Conservation (phyloP, 2,329 filamentous ascomycete species). For the Rosellinia necatrix region DNA sequence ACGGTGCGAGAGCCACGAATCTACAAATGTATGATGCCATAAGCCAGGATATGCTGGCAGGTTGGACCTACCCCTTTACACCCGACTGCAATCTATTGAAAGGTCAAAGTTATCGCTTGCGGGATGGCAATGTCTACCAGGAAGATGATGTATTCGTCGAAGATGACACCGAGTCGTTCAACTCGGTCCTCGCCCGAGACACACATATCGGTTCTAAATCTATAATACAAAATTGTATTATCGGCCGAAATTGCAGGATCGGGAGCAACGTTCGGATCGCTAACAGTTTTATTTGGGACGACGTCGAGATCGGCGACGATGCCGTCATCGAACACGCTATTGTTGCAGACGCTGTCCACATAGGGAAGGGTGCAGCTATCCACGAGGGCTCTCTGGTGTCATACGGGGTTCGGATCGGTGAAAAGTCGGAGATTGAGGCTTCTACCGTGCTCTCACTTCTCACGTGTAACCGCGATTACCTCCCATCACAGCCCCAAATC, state of each 20-base stretch:
- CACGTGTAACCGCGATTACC: constrained; percentile 43
- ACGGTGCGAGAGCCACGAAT: constrained; percentile 84
- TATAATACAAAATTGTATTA: constrained; percentile 73
- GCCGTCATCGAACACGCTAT: constrained; percentile 73
- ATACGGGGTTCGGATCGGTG: constrained; percentile 73
- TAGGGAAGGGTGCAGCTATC: constrained; percentile 74
- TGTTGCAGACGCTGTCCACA: constrained; percentile 70
- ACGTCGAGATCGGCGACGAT: constrained; percentile 76
- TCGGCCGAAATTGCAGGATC: constrained; percentile 85
- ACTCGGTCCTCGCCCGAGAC: constrained; percentile 76
- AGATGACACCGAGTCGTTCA: constrained; percentile 70
- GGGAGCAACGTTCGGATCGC: constrained; percentile 81
- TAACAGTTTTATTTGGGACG: constrained; percentile 87
- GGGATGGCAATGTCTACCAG: constrained; percentile 72
- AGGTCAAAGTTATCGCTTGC: constrained; percentile 75
- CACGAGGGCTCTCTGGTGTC: constrained; percentile 78
- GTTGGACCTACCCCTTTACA: constrained; percentile 87
- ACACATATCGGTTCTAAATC: constrained; percentile 76
- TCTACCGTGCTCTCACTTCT: constrained; percentile 46
- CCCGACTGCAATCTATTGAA: constrained; percentile 86
- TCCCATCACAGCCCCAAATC: constrained; percentile 48
- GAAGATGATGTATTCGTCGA: constrained; percentile 78
- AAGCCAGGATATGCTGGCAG: constrained; percentile 80
- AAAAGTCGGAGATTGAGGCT: constrained; percentile 55
- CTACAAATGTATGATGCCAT: constrained; percentile 89